These are phyloP conservation scores for Candida labiduridarum DNA, from an alignment of 1,139 yeast genomes.

Conservation along the genomic window DNA sequence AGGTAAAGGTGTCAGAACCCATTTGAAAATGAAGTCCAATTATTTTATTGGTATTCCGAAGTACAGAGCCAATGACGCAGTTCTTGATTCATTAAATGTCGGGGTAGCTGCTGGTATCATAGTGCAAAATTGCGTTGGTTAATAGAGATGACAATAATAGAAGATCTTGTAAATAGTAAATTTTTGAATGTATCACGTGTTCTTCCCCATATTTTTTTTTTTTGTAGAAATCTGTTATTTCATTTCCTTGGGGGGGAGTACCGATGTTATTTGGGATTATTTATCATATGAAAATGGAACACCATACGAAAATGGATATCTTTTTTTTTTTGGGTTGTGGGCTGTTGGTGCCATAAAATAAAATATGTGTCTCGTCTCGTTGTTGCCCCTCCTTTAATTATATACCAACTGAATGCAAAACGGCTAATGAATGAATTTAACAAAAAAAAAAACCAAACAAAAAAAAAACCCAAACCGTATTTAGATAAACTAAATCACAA, in stretches of 20 bases:
- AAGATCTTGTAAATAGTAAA: neutral
- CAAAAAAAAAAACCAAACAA: neutral
- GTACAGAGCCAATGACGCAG: conserved; percentile 33
- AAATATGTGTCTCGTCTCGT: neutral
- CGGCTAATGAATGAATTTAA: neutral
- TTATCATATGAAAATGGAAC: neutral
- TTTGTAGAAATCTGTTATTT: too few relatives aligned
- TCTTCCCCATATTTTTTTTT: neutral
- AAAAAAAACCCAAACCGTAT: neutral
- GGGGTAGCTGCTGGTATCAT: conserved; percentile 85
- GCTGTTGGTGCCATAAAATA: neutral
- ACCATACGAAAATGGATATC: too few relatives aligned
- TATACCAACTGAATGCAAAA: neutral
- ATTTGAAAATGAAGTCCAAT: conserved; percentile 64
- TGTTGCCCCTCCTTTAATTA: neutral
- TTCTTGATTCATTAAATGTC: conserved; percentile 83
- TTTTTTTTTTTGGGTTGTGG: neutral
- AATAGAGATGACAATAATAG: neutral
- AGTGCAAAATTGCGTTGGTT: conserved; percentile 24
- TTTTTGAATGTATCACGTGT: too few relatives aligned
- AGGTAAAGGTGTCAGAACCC: conserved; percentile 77
- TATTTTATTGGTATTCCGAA: conserved; percentile 57
- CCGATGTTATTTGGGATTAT: too few relatives aligned
- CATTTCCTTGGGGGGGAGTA: too few relatives aligned
- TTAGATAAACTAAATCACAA: neutral